Evolutionary conservation across 2,329 filamentous ascomycete genomes (phyloP), one percentile per base, ranked within the genome.

Genomic region (Colletotrichum camelliae): DNA sequence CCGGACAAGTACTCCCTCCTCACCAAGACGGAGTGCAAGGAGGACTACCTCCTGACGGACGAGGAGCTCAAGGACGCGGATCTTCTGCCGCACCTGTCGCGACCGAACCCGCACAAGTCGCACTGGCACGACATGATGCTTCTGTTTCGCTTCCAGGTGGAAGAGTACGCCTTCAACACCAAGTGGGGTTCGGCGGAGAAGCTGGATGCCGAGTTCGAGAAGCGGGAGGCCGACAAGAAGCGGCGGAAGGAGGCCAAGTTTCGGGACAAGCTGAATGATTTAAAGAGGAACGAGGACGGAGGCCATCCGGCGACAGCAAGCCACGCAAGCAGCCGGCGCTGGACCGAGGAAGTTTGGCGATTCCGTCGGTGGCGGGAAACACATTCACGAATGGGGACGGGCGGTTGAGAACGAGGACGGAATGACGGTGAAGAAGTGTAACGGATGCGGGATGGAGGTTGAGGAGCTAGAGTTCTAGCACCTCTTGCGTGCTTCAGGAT

Each of bases 51-150:
- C 2, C 87, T 99, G 58, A 99, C 97, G 3, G 96, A 67, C 77
- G 95, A 96, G 43, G 97, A 99, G 84, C 90, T 99, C n/a, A 94
- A 94, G 80, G 97, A 99, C 81, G 91, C 92, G 73, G 94, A 96
- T 18, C 88, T 99, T 2, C 89, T 99, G 1, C 96, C 96, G 0
- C 96, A 97, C 83, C 89, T 99, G 10, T 94, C 94, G 70, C 93
- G 93, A 39, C 96, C 97, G 2, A 99, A 99, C 80, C 97, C 97
- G 1, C 97, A 98, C 86, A 98, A 98, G 83, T 93, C 94, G 0
- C 96, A 96, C 74, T 99, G 96, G 95, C 96, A 98, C 84, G 95
- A 98, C 87, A 99, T 99, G 97, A 98, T 98, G 93, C 90, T n/a
- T n/a, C n/a, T n/a, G n/a, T n/a, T n/a, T n/a, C 94, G 97, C 1